Base-by-base conservation (phyloP, 192 early-diverging fungal species). In the Coemansia sp. region DNA sequence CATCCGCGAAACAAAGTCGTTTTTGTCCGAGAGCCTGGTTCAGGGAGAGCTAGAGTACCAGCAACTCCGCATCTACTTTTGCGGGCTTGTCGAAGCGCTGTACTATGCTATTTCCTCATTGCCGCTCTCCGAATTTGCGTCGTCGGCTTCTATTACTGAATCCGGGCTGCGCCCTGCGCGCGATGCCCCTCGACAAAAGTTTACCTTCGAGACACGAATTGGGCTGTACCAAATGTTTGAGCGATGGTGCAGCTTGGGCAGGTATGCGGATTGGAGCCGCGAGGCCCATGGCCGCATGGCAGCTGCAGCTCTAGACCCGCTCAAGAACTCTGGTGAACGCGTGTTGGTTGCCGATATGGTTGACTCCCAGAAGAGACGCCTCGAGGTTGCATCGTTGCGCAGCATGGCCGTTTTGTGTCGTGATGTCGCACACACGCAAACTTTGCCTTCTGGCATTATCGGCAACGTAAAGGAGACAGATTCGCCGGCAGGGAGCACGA, bases 161-260 rank as follows among this genome's bases (percentile, higher is more conserved):
- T 15, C 45, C 13, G n/a, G n/a, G n/a, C n/a, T n/a, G n/a, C n/a
- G n/a, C n/a, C n/a, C n/a, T n/a, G n/a, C n/a, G n/a, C n/a, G n/a
- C n/a, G n/a, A n/a, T n/a, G n/a, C n/a, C n/a, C n/a, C 23, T 4
- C 27, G 31, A 17, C 45, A 30, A 0, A 79, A 81, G 56, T 86
- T 98, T 53, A 80, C 92, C 0, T 89, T 88, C 68, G 89, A 93
- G 47, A 80, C 85, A 0, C 81, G 96, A 32, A 65, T 82, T 13
- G 79, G 76, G 2, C 51, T 95, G 29, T 99, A 93, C 71, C 77
- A 80, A 48, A 70, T 95, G 39, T 89, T 95, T 78, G 92, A 94
- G 68, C 80, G 86, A 18, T 99, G 96, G 96, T 91, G 92, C 68
- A 87, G 94, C 7, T 82, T 90, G 60, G 93, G 94, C 2, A 65